Evolutionary conservation across 108 stramenopile species (phyloP).

Genomic region (Cyclotella sp.): DNA sequence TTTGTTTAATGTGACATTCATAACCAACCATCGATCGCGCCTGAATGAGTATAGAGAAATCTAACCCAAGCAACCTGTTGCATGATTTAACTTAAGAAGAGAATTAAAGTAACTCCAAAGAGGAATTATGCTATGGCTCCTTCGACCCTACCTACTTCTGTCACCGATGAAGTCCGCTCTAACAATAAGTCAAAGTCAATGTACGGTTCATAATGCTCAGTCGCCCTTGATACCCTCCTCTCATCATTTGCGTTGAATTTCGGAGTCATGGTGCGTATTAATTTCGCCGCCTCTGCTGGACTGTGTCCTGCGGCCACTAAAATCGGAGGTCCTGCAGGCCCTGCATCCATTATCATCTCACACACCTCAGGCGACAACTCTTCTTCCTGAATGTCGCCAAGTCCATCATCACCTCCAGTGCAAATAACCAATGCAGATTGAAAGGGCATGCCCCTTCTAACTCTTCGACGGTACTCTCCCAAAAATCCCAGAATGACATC

Average conservation of each 20-base stretch:
- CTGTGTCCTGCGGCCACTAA: constrained; percentile 59
- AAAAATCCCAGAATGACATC: constrained; percentile 92
- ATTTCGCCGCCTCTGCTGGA: constrained; percentile 75
- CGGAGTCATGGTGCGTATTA: constrained; percentile 75
- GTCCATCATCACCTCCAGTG: constrained; percentile 65
- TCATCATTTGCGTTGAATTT: constrained; percentile 86
- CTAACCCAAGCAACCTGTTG: too few relatives aligned
- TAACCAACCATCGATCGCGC: too few relatives aligned
- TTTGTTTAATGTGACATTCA: too few relatives aligned
- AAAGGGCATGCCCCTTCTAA: constrained; percentile 39
- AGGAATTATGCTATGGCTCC: too few relatives aligned
- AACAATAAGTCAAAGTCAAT: constrained; percentile 90
- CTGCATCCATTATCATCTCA: constrained; percentile 61
- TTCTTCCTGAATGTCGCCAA: constrained; percentile 43
- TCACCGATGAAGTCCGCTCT: constrained; percentile 43
- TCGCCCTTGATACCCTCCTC: constrained; percentile 66
- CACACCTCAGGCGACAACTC: constrained; percentile 59
- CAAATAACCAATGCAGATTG: constrained; percentile 79
- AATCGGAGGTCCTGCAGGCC: constrained; percentile 43
- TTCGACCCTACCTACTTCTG: not conserved
- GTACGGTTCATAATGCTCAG: constrained; percentile 87
- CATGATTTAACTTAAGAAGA: too few relatives aligned
- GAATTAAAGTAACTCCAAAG: too few relatives aligned
- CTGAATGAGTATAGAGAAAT: too few relatives aligned
- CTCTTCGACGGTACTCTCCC: constrained; percentile 67